Conservation (phyloP, 2,329 filamentous ascomycete genomes). For the Fusarium pseudocircinatum region DNA sequence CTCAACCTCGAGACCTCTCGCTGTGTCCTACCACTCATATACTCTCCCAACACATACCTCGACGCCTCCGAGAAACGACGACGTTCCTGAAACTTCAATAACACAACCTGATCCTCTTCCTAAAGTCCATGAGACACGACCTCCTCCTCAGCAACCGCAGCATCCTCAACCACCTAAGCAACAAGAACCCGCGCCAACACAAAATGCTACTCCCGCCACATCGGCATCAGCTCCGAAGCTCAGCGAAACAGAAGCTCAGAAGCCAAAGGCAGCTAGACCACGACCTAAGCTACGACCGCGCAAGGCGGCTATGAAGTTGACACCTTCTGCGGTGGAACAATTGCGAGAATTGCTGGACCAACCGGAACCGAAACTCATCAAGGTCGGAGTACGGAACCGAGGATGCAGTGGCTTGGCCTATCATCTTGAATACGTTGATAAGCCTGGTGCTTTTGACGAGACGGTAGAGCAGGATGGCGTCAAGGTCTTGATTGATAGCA, state of each 20-base stretch:
- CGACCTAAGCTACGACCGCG: slow-evolving; percentile 64
- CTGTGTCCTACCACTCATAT: slow-evolving; percentile 62
- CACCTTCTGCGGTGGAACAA: slow-evolving; percentile 81
- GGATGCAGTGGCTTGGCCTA: slow-evolving; percentile 96
- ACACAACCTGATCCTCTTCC: slow-evolving; percentile 57
- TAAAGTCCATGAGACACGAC: slow-evolving; percentile 63
- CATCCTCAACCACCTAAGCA: slow-evolving; percentile 32
- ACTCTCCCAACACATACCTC: slow-evolving; percentile 56
- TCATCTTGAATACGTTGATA: slow-evolving; percentile 94
- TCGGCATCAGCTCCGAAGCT: slow-evolving; percentile 47
- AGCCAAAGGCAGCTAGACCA: slow-evolving; percentile 61
- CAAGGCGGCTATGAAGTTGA: slow-evolving; percentile 92
- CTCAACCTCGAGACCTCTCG: slow-evolving; percentile 48
- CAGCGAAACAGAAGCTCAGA: slow-evolving; percentile 73
- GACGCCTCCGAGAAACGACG: slow-evolving; percentile 54
- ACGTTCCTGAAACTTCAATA: slow-evolving; percentile 59
- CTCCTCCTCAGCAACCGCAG: slow-evolving; percentile 46
- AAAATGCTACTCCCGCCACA: slow-evolving; percentile 32
- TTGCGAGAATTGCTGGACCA: slow-evolving; percentile 80
- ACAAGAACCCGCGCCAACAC: slow-evolving; percentile 22
- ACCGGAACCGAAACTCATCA: slow-evolving; percentile 90
- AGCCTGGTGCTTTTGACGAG: slow-evolving; percentile 88
- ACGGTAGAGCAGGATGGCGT: slow-evolving; percentile 95
- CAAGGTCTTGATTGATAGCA: slow-evolving; percentile 95
- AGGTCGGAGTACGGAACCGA: slow-evolving; percentile 91